Evolutionary conservation across 164 flowering plant species (phyloP), one percentile per base, ranked within the genome.

Genomic region (Vitis riparia): DNA sequence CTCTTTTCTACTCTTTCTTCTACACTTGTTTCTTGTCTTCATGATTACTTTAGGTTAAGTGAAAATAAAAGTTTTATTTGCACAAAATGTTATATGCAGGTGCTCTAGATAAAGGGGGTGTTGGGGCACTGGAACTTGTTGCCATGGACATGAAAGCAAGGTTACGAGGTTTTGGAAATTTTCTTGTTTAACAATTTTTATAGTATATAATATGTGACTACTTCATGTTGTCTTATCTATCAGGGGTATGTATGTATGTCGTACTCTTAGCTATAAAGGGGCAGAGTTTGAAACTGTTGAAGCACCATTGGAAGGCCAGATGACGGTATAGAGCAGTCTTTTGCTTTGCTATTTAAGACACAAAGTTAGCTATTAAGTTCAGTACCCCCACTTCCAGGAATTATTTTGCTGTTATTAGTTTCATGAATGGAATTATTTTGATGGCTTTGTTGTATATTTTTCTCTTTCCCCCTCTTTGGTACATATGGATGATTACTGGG

Each of bases 141-240:
- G 99, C 99, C 68, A 95, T 95, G 99, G 99, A 95, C 86, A 91
- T 95, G 99, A 95, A 95, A 86, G 97, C 99, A 72, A 93, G 99
- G 99, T 91, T 70, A 17, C 70, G 32, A 55, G 32, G 23, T 16
- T 62, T 69, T 29, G 9, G 55, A 0, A 57, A 32, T 15, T 50
- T 14, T 29, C 17, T 2, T 19, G 3, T 2, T 52, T 12, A 1
- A 65, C 50, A 37, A 60, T 57, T 50, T 48, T 32, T 10, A 3
- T 50, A 29, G 10, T 10, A 29, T 52, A 11, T 47, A 30, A 17
- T 19, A 13, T 67, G 49, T 58, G 66, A 37, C 14, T 66, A 17
- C 9, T 5, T 49, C 11, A 7, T 72, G 11, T n/a, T 48, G 11
- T 52, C 49, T 78, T 32, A 59, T 12, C 51, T 78, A 74, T 71